These are phyloP conservation scores for Auxenochlorella pyrenoidosa DNA, from an alignment of 139 green algal genomes.

Conservation along the genomic window DNA sequence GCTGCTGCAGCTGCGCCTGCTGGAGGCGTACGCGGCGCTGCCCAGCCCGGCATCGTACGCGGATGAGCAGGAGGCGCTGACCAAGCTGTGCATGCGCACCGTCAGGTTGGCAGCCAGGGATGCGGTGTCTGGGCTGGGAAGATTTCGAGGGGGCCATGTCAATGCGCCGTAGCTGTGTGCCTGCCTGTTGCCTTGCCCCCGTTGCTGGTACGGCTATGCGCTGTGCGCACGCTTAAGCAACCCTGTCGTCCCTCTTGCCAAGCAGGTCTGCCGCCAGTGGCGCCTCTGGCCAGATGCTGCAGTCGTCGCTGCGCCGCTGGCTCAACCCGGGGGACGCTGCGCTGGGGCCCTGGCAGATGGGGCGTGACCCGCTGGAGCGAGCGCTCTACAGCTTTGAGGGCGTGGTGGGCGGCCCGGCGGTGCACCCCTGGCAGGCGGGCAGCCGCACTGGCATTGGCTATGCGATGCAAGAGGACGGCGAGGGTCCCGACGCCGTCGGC, in stretches of 20 bases:
- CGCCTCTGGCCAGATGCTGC: conserved; percentile 22
- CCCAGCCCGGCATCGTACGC: conserved; percentile 49
- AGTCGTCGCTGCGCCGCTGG: conserved; percentile 5
- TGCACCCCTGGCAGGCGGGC: conserved; percentile 71
- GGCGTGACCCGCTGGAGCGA: conserved; percentile 70
- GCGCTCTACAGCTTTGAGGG: conserved; percentile 72
- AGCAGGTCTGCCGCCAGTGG: conserved; percentile 18
- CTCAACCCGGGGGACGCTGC: conserved; percentile 68
- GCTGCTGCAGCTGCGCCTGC: conserved; percentile 74
- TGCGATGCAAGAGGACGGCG: not conserved
- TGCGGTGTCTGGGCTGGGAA: not conserved
- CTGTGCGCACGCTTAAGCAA: not conserved
- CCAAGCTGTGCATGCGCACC: conserved; percentile 67
- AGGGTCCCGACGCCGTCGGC: not conserved
- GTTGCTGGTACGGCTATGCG: too few species aligned
- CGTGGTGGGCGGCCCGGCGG: conserved; percentile 58
- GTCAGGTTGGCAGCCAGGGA: conserved; percentile 20
- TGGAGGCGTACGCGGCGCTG: conserved; percentile 74
- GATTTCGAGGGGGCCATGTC: too few species aligned
- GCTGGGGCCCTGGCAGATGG: conserved; percentile 72
- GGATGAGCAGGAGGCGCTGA: conserved; percentile 60
- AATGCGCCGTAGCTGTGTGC: not conserved
- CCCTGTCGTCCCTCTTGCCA: not conserved
- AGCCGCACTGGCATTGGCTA: conserved; percentile 46
- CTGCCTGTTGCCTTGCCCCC: not conserved